A percentile compares a stretch with the other conserved stretches of the same genome.
These are phyloP conservation scores for Lolium perenne DNA, from an alignment of 176 grass and related monocot genomes.

Conservation along the genomic window DNA sequence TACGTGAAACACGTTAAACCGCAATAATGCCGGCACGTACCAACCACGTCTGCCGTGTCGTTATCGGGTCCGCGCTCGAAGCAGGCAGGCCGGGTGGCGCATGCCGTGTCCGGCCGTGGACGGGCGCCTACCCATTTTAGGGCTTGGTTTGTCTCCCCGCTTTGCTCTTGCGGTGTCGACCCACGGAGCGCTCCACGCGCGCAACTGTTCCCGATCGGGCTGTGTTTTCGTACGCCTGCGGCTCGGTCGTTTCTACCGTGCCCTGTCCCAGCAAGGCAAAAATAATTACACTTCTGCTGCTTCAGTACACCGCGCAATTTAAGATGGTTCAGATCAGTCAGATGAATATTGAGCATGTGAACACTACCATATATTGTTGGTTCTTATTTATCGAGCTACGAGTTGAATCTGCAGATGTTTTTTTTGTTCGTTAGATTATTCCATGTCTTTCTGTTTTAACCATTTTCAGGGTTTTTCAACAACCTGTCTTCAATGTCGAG, in stretches of 20 bases:
- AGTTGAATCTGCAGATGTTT: too few relatives aligned
- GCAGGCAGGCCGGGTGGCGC: background rate
- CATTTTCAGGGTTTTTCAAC: too few relatives aligned
- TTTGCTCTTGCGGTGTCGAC: background rate
- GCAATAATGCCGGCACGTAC: background rate
- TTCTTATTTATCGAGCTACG: too few relatives aligned
- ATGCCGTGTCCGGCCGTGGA: background rate
- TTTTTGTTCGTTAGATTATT: too few relatives aligned
- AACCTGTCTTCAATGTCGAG: too few relatives aligned
- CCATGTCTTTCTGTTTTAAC: too few relatives aligned
- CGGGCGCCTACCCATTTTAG: background rate
- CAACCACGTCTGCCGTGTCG: background rate
- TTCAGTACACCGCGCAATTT: too few relatives aligned
- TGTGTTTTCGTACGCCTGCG: background rate
- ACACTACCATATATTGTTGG: too few relatives aligned
- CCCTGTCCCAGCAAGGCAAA: background rate
- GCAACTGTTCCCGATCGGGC: background rate
- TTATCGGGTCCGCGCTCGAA: background rate
- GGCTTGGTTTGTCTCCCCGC: background rate
- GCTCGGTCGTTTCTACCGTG: background rate
- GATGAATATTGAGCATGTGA: too few relatives aligned
- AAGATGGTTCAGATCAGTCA: too few relatives aligned
- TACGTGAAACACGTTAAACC: background rate
- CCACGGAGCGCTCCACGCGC: background rate
- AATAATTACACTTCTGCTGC: too few relatives aligned